These are phyloP conservation scores for Eutypa lata DNA, from an alignment of 2,329 filamentous ascomycete genomes.

Conservation along the genomic window DNA sequence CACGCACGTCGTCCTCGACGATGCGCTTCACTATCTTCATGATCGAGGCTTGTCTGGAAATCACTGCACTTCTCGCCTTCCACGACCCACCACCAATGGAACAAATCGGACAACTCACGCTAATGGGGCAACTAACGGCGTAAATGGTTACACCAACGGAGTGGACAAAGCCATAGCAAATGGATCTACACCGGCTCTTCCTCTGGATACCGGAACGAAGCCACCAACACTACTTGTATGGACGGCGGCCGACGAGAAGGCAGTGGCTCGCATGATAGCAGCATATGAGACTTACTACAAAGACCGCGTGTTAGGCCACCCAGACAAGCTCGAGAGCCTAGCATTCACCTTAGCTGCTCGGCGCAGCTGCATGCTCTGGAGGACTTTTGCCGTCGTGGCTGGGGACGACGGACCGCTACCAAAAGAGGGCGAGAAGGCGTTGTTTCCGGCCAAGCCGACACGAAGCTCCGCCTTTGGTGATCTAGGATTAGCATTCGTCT, in stretches of 20 bases:
- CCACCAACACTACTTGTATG: conserved; percentile 16
- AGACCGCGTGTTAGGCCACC: neutral
- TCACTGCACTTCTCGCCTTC: conserved; percentile 1
- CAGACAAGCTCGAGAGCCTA: conserved; percentile 7
- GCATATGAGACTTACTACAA: conserved; percentile 12
- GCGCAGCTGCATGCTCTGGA: conserved; percentile 18
- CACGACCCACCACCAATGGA: neutral
- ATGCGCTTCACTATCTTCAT: conserved; percentile 7
- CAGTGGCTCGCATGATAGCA: conserved; percentile 11
- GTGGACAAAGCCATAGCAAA: no score
- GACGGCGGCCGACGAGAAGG: conserved; percentile 16
- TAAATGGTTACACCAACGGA: neutral
- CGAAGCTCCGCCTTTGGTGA: neutral
- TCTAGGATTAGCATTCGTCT: conserved; percentile 2
- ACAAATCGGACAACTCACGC: neutral
- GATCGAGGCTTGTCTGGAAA: conserved; percentile 1
- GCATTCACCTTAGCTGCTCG: conserved; percentile 19
- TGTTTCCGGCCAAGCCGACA: neutral
- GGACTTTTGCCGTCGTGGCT: conserved; percentile 14
- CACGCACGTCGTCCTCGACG: conserved; percentile 10
- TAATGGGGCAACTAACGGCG: neutral
- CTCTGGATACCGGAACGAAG: no score
- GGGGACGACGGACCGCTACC: neutral
- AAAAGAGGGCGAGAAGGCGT: neutral
- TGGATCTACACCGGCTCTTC: conserved; percentile 12